Conservation (phyloP, 768 basidiomycete genomes). For the Saitozyma podzolica region DNA sequence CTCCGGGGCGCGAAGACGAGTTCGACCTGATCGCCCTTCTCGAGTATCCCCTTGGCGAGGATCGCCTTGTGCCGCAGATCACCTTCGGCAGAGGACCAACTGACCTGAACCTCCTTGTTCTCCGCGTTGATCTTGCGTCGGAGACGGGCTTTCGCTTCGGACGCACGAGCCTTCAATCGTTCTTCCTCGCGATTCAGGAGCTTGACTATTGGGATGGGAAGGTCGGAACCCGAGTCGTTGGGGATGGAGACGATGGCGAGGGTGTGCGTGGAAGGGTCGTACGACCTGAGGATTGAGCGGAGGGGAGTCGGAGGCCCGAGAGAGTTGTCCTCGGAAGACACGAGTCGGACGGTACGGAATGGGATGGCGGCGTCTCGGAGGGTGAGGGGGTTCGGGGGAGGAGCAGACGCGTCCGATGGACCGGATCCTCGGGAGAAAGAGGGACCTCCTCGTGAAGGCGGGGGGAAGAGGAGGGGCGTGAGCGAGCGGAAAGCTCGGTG, state of each 20-base stretch:
- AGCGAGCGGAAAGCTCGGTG: not conserved
- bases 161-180: slow-evolving; percentile 15
- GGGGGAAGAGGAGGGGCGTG: slow-evolving; percentile 4
- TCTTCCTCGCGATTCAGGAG: slow-evolving; percentile 36
- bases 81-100: slow-evolving; percentile 45
- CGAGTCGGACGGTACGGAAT: slow-evolving; percentile 39
- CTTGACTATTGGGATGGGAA: slow-evolving; percentile 39
- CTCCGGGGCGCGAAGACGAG: slow-evolving; percentile 39
- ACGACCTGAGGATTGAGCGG: slow-evolving; percentile 21
- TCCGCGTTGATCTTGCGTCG: slow-evolving; percentile 28
- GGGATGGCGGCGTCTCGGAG: slow-evolving; percentile 38
- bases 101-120: slow-evolving; percentile 47
- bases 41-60: slow-evolving; percentile 30
- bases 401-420: not conserved
- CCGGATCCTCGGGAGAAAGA: slow-evolving; percentile 1
- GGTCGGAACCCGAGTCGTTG: not conserved
- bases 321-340: slow-evolving; percentile 27
- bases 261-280: slow-evolving; percentile 28
- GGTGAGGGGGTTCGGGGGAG: slow-evolving; percentile 9
- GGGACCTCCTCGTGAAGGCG: not conserved
- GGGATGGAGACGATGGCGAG: slow-evolving; percentile 33
- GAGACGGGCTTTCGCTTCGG: slow-evolving; percentile 30
- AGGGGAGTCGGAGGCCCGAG: slow-evolving; percentile 32
- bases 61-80: slow-evolving; percentile 44
- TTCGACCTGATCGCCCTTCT: slow-evolving; percentile 42